Base-by-base conservation (phyloP, 2,329 filamentous ascomycete species). In the Cercospora sesami region DNA sequence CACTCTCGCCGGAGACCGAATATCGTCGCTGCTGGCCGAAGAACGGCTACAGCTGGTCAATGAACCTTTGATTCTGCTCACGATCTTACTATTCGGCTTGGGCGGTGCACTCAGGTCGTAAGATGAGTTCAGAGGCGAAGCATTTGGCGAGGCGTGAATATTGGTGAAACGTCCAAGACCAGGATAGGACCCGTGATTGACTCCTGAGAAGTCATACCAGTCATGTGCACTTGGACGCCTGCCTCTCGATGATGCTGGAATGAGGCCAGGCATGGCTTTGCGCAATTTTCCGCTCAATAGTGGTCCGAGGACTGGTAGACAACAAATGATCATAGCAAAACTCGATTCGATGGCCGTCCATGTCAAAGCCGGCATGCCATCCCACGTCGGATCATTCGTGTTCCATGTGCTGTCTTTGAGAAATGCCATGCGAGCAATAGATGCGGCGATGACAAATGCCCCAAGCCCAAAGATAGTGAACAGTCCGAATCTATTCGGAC, bases 291-390 rank as follows among this genome's bases (percentile, higher is more conserved):
- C 42, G 18, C 64, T 65, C 9, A 59, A 45, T 3, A 69, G 39
- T 6, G 48, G 64, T n/a, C 72, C 67, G 8, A 75, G 58, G 4
- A 73, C 73, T 5, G 74, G 74, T 26, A 74, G 39, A 66, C 71
- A 75, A 66, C 74, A 75, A 28, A 69, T 68, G 42, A 75, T 75
- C 26, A 75, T 69, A 2, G 72, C 68, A 5, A 73, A 73, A 28
- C 73, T 73, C 16, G 71, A 72, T 63, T 75, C 74, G 30, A 75
- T 70, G 31, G 74, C 71, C 3, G 73, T 75, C 74, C 74, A 75
- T 8, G 72, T 70, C 16, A 73, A 60, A 4, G 73, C 72, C 6
- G 68, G 66, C 57, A 68, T 72, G 6, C 67, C 68, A 33, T 73
- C 70, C 73, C 73, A 75, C 8, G 74, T 74, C 18, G 73, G 71